Evolutionary conservation across 768 basidiomycete species (phyloP).

Genomic region (Cubamyces lactineus): DNA sequence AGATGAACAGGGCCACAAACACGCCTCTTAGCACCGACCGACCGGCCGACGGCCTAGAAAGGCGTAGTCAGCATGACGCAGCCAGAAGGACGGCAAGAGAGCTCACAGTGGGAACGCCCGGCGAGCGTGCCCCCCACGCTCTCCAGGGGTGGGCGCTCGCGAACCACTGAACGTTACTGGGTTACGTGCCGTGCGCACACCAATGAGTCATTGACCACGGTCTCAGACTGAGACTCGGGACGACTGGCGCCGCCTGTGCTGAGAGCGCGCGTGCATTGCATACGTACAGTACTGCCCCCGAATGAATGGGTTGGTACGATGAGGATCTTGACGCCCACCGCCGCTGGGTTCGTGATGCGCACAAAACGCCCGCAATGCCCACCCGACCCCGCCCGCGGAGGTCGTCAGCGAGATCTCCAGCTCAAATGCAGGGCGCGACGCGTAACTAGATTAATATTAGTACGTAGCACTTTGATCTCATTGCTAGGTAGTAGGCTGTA

Average conservation of each 20-base stretch:
- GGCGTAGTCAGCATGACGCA: slow-evolving; percentile 12
- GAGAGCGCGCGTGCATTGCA: not conserved
- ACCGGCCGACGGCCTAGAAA: too few species aligned
- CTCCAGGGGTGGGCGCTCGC: slow-evolving; percentile 4
- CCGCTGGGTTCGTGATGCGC: slow-evolving; percentile 19
- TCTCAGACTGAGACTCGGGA: too few species aligned
- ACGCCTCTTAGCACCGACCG: too few species aligned
- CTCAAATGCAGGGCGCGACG: slow-evolving; percentile 1
- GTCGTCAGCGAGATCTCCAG: slow-evolving; percentile 1
- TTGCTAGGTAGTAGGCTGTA: too few species aligned
- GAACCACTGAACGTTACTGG: not conserved
- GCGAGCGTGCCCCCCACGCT: slow-evolving; percentile 5
- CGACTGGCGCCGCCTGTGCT: not conserved
- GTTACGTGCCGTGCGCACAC: not conserved
- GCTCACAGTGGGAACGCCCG: slow-evolving; percentile 13
- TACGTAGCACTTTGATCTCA: too few species aligned
- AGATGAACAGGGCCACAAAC: too few species aligned
- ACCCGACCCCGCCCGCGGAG: not conserved
- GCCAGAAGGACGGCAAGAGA: not conserved
- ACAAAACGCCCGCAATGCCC: not conserved
- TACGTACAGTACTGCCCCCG: slow-evolving; percentile 15
- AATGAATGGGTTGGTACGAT: slow-evolving; percentile 7
- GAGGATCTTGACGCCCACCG: slow-evolving; percentile 17
- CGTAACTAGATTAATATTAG: too few species aligned
- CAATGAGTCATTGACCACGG: too few species aligned